phyloP scores from a whole-genome alignment of 148 eudicot species.

The Dysphania ambrosioides region DNA sequence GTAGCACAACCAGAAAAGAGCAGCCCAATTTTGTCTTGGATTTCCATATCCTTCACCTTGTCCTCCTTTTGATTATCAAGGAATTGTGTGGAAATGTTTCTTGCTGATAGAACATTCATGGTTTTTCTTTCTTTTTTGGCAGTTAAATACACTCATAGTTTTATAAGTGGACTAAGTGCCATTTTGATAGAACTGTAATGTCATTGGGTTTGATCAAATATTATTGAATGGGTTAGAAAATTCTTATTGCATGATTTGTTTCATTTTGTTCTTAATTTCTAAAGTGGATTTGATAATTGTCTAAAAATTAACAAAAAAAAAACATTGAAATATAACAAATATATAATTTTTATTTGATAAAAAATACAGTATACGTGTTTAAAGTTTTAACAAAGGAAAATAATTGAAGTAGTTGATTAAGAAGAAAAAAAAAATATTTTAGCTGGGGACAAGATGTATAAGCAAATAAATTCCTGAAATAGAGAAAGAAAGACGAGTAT shows the following conservation, averaged over 20 bases:
- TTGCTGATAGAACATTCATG: no score
- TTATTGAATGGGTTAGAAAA: no score
- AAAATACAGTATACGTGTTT: no score
- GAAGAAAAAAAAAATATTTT: no score
- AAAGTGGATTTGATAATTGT: no score
- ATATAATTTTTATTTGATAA: no score
- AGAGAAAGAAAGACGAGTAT: not conserved
- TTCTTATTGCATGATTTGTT: no score
- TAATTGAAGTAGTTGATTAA: not conserved
- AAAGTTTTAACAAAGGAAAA: no score
- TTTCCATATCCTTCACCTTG: not conserved
- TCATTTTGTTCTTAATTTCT: no score
- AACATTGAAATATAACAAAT: no score
- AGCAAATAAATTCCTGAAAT: not conserved
- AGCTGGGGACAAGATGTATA: not conserved
- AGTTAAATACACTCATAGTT: not conserved
- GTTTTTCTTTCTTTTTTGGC: no score
- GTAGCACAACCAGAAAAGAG: slow-evolving; percentile 6
- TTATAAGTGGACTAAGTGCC: not conserved
- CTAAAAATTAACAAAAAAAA: no score
- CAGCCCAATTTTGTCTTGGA: not conserved
- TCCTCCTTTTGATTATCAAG: not conserved
- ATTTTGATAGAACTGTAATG: slow-evolving; percentile 2
- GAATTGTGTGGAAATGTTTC: not conserved
- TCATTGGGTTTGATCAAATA: not conserved